A percentile compares a stretch with the other conserved stretches of the same genome.
Evolutionary conservation across 176 grass and related monocot species (phyloP).

Genomic region (Hyparrhenia diplandra): DNA sequence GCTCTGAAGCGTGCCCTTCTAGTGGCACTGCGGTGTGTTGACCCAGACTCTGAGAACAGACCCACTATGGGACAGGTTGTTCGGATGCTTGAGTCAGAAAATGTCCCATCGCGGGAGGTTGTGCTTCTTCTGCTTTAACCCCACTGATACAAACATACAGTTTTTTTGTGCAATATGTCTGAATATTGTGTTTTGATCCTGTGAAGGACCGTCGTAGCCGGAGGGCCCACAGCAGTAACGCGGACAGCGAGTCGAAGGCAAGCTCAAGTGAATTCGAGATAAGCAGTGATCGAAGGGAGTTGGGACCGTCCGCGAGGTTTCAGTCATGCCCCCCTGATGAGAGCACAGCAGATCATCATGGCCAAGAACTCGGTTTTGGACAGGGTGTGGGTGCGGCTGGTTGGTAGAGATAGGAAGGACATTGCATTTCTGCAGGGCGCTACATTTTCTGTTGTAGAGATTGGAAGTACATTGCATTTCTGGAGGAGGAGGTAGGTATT

Average conservation of each 20-base stretch:
- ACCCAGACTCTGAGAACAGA: conserved; percentile 25
- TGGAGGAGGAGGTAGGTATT: background rate
- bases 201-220: conserved; percentile 33
- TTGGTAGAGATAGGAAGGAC: background rate
- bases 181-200: conserved; percentile 3
- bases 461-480: conserved; percentile 1
- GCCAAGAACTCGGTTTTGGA: background rate
- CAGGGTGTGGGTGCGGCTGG: background rate
- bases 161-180: background rate
- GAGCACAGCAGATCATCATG: background rate
- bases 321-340: background rate
- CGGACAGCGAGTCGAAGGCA: conserved; percentile 15
- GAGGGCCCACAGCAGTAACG: conserved; percentile 4
- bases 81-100: conserved; percentile 27
- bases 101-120: conserved; percentile 23
- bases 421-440: background rate
- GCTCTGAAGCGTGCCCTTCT: conserved; percentile 25
- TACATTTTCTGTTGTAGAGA: background rate
- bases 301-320: background rate
- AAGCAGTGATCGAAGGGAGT: conserved; percentile 23
- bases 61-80: conserved; percentile 25
- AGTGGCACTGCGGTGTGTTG: conserved; percentile 23
- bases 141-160: background rate
- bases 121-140: background rate
- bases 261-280: conserved; percentile 30